Evolutionary conservation across 139 green algal genomes (phyloP), one percentile per base, ranked within the genome.

Genomic region (Raphidocelis subcapitata): DNA sequence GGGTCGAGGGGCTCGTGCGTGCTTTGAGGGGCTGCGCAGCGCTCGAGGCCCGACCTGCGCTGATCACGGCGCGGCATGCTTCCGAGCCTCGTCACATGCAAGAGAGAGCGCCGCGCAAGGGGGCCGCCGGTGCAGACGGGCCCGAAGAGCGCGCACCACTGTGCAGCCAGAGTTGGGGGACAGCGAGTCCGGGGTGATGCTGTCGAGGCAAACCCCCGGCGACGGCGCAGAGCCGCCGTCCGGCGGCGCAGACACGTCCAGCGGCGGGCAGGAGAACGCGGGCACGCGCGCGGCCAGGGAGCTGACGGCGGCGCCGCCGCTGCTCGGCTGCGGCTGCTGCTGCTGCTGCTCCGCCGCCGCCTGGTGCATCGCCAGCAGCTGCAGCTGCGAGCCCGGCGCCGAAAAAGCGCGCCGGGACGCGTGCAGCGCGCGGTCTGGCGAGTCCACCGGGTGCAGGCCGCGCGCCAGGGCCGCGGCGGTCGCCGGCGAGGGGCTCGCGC

Each of bases 321-420:
- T 15, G 32, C 63, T 55, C 41, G 8, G 41, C 41, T 67, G 68
- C 65, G 28, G 31, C 23, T 49, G 60, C 32, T 66, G 60, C 68
- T 63, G 66, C 51, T 65, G 52, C 51, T 64, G 46, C 68, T 75
- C 55, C 56, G 51, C 8, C 3, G 69, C 65, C 24, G 69, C 69
- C 10, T 75, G 69, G 36, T 75, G 69, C 57, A 75, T 5, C 21
- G 69, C 69, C 23, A 66, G 21, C 21, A 29, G 44, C 55, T 75
- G 57, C 37, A 75, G 69, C 29, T 75, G 69, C 12, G 69, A 67
- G 12, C 69, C 41, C 18, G 69, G 69, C 10, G 31, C 41, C 18
- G 69, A 75, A 4, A 55, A 36, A 0, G 57, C 55, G 21, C 69
- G 54, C 3, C 59, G 67, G 41, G 41, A 49, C n/a, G n/a, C n/a